These are phyloP conservation scores for Podila epigama DNA, from an alignment of 192 early-diverging fungal species.

Conservation along the genomic window DNA sequence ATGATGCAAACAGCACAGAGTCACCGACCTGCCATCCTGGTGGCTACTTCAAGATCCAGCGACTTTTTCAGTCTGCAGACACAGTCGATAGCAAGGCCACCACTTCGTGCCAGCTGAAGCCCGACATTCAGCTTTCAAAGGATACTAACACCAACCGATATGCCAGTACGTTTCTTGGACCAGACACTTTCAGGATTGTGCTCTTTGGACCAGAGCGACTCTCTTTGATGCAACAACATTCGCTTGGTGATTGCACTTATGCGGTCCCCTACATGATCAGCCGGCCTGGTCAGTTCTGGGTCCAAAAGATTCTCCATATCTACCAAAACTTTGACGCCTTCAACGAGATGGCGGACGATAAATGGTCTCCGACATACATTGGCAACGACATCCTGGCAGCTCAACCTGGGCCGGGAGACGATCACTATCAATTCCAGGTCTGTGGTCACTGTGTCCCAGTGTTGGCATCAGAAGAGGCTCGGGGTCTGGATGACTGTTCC, in stretches of 20 bases:
- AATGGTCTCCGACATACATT: conserved; percentile 15
- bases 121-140: neutral
- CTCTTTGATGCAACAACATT: conserved; percentile 34
- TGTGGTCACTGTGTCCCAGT: conserved; percentile 23
- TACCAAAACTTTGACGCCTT: conserved; percentile 26
- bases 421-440: conserved; percentile 22
- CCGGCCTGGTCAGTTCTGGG: conserved; percentile 44
- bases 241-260: conserved; percentile 27
- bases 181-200: conserved; percentile 29
- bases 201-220: conserved; percentile 30
- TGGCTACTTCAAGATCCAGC: conserved; percentile 34
- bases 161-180: conserved; percentile 12
- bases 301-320: conserved; percentile 27
- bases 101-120: conserved; percentile 4
- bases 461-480: conserved; percentile 11
- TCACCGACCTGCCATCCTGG: conserved; percentile 24
- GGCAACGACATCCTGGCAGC: conserved; percentile 11
- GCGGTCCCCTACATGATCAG: conserved; percentile 38
- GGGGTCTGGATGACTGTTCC: conserved; percentile 12
- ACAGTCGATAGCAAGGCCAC: neutral
- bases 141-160: conserved; percentile 13
- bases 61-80: neutral
- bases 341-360: conserved; percentile 2
- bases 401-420: neutral
- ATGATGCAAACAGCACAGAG: neutral